A percentile compares a stretch with the other conserved stretches of the same genome.
phyloP scores from a whole-genome alignment of 2,329 filamentous ascomycete genomes.

The Aspergillus fumigatus region DNA sequence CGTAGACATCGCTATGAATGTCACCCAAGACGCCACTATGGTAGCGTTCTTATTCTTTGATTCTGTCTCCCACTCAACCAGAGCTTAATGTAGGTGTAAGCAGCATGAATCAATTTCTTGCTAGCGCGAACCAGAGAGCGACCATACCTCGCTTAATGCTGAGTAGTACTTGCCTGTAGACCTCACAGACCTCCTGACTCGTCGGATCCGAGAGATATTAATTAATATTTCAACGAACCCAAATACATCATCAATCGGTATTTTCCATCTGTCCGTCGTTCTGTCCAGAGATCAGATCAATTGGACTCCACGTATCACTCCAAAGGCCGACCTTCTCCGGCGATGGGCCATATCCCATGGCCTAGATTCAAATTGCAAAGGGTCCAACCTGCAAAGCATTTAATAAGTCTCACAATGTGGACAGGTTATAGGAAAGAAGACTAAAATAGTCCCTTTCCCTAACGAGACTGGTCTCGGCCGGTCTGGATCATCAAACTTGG shows the following conservation, averaged over 20 bases:
- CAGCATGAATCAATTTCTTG: no score
- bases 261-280: neutral
- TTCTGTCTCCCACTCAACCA: neutral
- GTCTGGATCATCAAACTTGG: constrained; percentile 4
- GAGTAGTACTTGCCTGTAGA: neutral
- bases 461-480: constrained; percentile 4
- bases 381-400: neutral
- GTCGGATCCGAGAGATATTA: neutral
- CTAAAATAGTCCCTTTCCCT: neutral
- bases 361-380: neutral
- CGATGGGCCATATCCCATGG: neutral
- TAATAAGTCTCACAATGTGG: neutral
- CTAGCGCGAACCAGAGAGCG: no score
- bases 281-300: neutral
- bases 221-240: neutral
- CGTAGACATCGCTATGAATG: neutral
- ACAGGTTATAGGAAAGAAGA: neutral
- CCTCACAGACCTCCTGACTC: neutral
- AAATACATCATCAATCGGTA: no score
- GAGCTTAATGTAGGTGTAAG: neutral
- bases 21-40: neutral
- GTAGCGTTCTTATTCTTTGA: neutral
- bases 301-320: neutral
- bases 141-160: no score
- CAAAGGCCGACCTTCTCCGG: neutral